Conservation (phyloP, 345 rosid genomes). For the Brassica juncea region DNA sequence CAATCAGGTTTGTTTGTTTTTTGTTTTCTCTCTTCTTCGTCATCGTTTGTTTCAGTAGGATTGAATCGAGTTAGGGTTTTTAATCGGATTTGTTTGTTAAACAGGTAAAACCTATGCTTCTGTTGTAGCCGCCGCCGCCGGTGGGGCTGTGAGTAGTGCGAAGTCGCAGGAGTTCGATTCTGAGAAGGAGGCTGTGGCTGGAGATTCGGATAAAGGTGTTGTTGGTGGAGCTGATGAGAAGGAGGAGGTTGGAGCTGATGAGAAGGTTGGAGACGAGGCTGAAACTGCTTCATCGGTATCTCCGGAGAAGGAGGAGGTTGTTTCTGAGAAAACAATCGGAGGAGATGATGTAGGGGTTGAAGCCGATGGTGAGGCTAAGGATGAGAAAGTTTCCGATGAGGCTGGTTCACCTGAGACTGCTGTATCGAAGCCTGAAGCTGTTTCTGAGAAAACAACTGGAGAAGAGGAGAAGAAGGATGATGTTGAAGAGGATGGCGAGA, state of each 20-base stretch:
- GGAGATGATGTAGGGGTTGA: slow-evolving; percentile 28
- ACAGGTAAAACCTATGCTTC: slow-evolving; percentile 37
- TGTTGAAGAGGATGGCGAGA: slow-evolving; percentile 33
- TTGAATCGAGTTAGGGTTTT: slow-evolving; percentile 21
- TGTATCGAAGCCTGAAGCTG: slow-evolving; percentile 25
- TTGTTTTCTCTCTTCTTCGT: too few relatives aligned
- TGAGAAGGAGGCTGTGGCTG: slow-evolving; percentile 36
- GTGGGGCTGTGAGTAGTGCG: slow-evolving; percentile 49
- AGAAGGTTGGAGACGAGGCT: slow-evolving; percentile 21
- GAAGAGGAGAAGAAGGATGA: not conserved
- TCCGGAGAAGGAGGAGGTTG: slow-evolving; percentile 30
- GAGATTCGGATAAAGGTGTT: not conserved
- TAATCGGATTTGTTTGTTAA: slow-evolving; percentile 8
- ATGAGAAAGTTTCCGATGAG: slow-evolving; percentile 21
- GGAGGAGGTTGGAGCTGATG: slow-evolving; percentile 1
- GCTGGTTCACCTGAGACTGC: slow-evolving; percentile 20
- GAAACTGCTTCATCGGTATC: slow-evolving; percentile 29
- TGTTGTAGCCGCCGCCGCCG: slow-evolving; percentile 44
- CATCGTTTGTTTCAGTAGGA: too few relatives aligned
- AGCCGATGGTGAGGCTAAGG: slow-evolving; percentile 32
- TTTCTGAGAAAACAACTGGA: not conserved
- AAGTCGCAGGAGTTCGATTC: slow-evolving; percentile 49
- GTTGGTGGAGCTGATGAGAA: too few relatives aligned
- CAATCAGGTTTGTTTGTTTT: too few relatives aligned
- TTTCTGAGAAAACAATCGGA: slow-evolving; percentile 30